Conservation (phyloP, 768 basidiomycete species). For the Boletus speciosus region DNA sequence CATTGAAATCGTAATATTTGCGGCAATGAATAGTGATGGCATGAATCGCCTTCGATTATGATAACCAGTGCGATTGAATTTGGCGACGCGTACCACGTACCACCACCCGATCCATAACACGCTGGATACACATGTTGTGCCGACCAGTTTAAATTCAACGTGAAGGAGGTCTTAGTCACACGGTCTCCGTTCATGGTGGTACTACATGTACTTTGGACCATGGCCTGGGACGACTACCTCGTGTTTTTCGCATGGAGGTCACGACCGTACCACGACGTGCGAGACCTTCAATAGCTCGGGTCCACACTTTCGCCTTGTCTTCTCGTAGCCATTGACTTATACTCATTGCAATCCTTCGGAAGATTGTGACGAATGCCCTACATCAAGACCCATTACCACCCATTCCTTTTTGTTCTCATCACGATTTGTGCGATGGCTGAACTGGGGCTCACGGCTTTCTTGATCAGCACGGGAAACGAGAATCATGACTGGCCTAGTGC, state of each 20-base stretch:
- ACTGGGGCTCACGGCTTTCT: constrained; percentile 69
- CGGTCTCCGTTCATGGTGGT: not conserved
- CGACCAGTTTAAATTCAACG: constrained; percentile 5
- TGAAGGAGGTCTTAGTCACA: constrained; percentile 9
- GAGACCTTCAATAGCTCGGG: constrained; percentile 18
- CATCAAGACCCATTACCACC: constrained; percentile 55
- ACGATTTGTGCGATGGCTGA: constrained; percentile 66
- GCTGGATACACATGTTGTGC: constrained; percentile 16
- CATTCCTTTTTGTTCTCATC: constrained; percentile 62
- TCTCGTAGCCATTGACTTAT: constrained; percentile 11
- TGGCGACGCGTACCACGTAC: constrained; percentile 5
- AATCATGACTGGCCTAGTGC: constrained; percentile 56
- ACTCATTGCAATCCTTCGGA: constrained; percentile 8
- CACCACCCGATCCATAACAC: constrained; percentile 4
- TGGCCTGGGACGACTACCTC: constrained; percentile 21
- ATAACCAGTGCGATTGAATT: constrained; percentile 7
- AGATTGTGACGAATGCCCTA: constrained; percentile 34
- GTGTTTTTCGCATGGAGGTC: constrained; percentile 32
- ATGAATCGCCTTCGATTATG: constrained; percentile 12
- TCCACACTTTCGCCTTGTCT: constrained; percentile 7
- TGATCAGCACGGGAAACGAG: constrained; percentile 68
- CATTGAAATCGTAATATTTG: constrained; percentile 41
- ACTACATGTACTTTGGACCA: not conserved
- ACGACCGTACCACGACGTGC: constrained; percentile 24
- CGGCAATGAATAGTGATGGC: constrained; percentile 16